phyloP scores from a whole-genome alignment of 1,284 basidiomycete genomes.

The Farysia itapuensis region DNA sequence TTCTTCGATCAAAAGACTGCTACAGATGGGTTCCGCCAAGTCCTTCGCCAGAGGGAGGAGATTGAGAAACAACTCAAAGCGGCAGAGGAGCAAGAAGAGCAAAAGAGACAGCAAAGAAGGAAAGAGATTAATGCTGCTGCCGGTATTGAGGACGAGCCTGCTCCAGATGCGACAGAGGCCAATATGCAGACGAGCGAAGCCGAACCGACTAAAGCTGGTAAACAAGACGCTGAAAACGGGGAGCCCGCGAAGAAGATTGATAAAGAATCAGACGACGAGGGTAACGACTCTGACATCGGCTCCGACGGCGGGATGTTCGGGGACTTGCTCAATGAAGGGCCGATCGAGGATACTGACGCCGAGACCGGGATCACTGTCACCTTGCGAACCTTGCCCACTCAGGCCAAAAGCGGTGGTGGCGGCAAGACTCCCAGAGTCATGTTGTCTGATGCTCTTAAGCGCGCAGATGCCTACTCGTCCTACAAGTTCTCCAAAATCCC shows the following conservation, averaged over 20 bases:
- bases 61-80: slow-evolving; percentile 38
- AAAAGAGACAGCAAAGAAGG: slow-evolving; percentile 62
- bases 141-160: slow-evolving; percentile 2
- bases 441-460: slow-evolving; percentile 54
- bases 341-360: slow-evolving; percentile 69
- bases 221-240: neutral
- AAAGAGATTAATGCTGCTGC: slow-evolving; percentile 63
- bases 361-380: slow-evolving; percentile 25
- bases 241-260: neutral
- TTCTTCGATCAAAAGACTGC: slow-evolving; percentile 42
- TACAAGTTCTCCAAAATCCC: slow-evolving; percentile 65
- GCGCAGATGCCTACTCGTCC: slow-evolving; percentile 72
- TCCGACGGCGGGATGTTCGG: slow-evolving; percentile 70
- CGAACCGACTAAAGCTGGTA: neutral
- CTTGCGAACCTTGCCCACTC: slow-evolving; percentile 37
- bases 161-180: neutral
- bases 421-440: slow-evolving; percentile 51
- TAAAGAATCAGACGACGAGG: slow-evolving; percentile 1
- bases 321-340: slow-evolving; percentile 73
- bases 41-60: slow-evolving; percentile 41
- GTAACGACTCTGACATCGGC: slow-evolving; percentile 9
- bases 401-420: slow-evolving; percentile 41
- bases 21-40: slow-evolving; percentile 37
- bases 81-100: slow-evolving; percentile 19
- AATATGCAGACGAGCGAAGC: neutral